Base-by-base conservation (phyloP, 768 basidiomycete genomes). In the Mrakia gelida region DNA sequence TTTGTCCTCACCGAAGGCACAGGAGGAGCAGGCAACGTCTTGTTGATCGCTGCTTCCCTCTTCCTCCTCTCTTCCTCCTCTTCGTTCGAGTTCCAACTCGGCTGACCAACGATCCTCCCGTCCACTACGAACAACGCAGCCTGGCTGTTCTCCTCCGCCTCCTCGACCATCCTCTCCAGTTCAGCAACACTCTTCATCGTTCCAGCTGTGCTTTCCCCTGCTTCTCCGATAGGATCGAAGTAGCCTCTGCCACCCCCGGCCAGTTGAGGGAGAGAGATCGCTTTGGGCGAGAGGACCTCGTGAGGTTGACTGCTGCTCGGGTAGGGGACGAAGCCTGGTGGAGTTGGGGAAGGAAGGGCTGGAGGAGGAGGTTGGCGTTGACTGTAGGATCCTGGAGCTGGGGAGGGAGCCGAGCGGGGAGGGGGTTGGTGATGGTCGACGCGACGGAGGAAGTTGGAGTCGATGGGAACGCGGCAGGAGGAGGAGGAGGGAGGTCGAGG, bases 11-110 rank as follows among this genome's bases (percentile, higher is more conserved):
- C 77, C 49, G 92, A 92, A 70, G 93, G 94, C 82, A 93, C 94
- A 82, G 91, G 92, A 81, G 91, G 92, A 86, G 92, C 91, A 87
- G 91, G 91, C 82, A 88, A 90, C 84, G 89, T 91, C 80, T 89
- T 93, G 80, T 65, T 65, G 63, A 65, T 32, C 11, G n/a, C 63
- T 10, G 6, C 49, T 16, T 52, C 49, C 7, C 49, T 52, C 49
- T 21, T 21, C 18, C 49, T 52, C 18, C 49, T 38, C 32, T 21
- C 18, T 2, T 52, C 49, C 18, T 21, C 49, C 16, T 52, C 49
- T 16, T 65, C 63, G 6, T 8, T 38, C 63, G 63, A 9, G 32
- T 16, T 63, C 49, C 63, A 8, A 32, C 28, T 65, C 30, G 10
- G n/a, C 30, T 32, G 32, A 1, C 63, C 63, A 30, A 65, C 34